Evolutionary conservation across 2,329 filamentous ascomycete species (phyloP), one percentile per base, ranked within the genome.

Genomic region (Scortechinia acanthostroma): DNA sequence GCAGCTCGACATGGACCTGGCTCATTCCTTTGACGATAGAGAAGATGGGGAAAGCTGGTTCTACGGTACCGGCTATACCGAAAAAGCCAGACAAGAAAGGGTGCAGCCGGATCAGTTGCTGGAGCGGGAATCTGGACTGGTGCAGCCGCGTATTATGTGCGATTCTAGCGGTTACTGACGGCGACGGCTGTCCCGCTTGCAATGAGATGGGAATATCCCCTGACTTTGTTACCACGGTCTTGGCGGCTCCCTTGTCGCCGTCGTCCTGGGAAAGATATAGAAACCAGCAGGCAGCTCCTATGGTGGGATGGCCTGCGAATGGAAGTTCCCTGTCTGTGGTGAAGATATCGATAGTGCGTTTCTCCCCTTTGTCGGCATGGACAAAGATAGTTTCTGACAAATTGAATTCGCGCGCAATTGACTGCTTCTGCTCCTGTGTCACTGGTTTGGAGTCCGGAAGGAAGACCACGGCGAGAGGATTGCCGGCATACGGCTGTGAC

Each of bases 241-340:
- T 30, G 10, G n/a, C 25, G 10, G 25, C 25, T 10, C 25, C 25
- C n/a, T n/a, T n/a, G 25, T n/a, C 25, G 10, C 10, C 25, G n/a
- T 10, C 25, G n/a, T 30, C 25, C 10, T 10, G 25, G n/a, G 10
- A 10, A 30, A 10, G 25, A n/a, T n/a, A 30, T 30, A 65, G 57
- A 21, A 70, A 63, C 58, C 73, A 71, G 35, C 66, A 70, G 3
- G 72, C 71, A 13, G 74, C 71, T 25, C 76, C 76, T 48, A 79
- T 74, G 22, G 72, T 76, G 0, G 74, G 76, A 53, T 80, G 76
- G 3, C 76, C 72, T 1, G 76, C 76, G 50, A 80, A 79, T 4
- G 76, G 73, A 15, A 80, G 53, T 55, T 80, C 76, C 10, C 51
- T 53, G 4, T 60, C 57, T 0, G 65, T 64, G 33, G 70, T 69